phyloP scores from a whole-genome alignment of 1,284 basidiomycete species.

The Coniferiporia sulphurascens region DNA sequence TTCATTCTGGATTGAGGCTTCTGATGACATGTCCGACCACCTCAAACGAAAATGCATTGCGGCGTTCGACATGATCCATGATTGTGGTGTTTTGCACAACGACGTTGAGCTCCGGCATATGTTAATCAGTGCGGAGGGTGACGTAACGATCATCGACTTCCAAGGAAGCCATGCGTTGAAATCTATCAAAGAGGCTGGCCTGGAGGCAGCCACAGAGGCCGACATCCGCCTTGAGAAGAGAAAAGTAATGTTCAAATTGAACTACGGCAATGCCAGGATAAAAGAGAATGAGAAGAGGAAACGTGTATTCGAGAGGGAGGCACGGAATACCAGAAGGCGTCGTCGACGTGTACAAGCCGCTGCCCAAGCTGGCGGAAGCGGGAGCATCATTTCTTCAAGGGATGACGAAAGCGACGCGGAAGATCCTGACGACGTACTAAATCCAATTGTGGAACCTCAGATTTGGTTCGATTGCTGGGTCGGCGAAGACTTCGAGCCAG shows the following conservation, averaged over 20 bases:
- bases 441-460: slow-evolving; percentile 8
- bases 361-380: neutral
- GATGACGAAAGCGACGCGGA: slow-evolving; percentile 9
- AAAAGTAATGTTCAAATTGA: slow-evolving; percentile 49
- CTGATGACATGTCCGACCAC: slow-evolving; percentile 43
- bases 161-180: slow-evolving; percentile 38
- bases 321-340: neutral
- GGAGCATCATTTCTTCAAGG: neutral
- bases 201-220: slow-evolving; percentile 33
- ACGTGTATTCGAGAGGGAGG: neutral
- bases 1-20: slow-evolving; percentile 54
- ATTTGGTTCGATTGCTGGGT: slow-evolving; percentile 8
- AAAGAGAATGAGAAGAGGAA: slow-evolving; percentile 1
- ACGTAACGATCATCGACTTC: slow-evolving; percentile 55
- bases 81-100: slow-evolving; percentile 45
- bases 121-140: slow-evolving; percentile 51
- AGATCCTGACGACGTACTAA: slow-evolving; percentile 6
- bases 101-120: slow-evolving; percentile 49
- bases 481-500: slow-evolving; percentile 2
- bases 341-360: neutral
- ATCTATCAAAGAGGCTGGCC: slow-evolving; percentile 33
- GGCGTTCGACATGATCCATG: slow-evolving; percentile 46
- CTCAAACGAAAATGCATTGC: slow-evolving; percentile 45
- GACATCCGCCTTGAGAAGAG: slow-evolving; percentile 51
- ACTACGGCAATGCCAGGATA: slow-evolving; percentile 20